phyloP scores from a whole-genome alignment of 192 early-diverging fungal species.

The Irineochytrium annulatum region DNA sequence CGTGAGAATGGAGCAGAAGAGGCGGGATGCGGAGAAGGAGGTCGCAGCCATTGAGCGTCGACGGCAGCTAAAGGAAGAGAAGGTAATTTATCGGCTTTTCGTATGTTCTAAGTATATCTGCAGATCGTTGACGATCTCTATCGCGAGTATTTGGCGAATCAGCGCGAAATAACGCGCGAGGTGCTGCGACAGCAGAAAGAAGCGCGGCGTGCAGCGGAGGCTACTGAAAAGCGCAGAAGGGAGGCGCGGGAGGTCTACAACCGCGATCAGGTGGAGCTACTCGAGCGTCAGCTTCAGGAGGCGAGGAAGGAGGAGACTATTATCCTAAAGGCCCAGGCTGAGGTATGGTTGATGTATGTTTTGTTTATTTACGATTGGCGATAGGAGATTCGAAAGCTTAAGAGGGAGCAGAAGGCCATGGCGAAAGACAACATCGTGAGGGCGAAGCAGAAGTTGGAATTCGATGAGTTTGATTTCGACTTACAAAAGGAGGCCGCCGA shows the following conservation, averaged over 20 bases:
- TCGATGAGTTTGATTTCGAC: conserved; percentile 16
- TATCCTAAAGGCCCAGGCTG: conserved; percentile 18
- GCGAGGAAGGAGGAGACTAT: conserved; percentile 2
- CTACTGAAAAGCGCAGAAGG: background rate
- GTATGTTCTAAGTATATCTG: background rate
- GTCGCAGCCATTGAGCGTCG: background rate
- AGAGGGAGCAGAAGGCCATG: conserved; percentile 10
- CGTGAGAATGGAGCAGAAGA: conserved; percentile 10
- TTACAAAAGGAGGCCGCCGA: conserved; percentile 6
- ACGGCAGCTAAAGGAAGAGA: conserved; percentile 3
- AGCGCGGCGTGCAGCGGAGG: background rate
- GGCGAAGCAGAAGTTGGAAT: conserved; percentile 6
- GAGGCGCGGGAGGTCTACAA: conserved; percentile 10
- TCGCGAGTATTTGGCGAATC: conserved; percentile 4
- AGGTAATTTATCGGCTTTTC: background rate
- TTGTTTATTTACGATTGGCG: background rate
- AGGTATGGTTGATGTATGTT: conserved; percentile 6
- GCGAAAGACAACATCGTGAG: background rate
- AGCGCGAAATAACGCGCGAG: conserved; percentile 9
- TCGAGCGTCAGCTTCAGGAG: conserved; percentile 8
- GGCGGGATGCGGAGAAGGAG: conserved; percentile 1
- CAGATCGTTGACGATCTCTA: conserved; percentile 11
- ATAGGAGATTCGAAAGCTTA: conserved; percentile 18
- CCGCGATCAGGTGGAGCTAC: conserved; percentile 9
- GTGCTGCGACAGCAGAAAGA: background rate